Evolutionary conservation across 2,329 filamentous ascomycete species (phyloP).

Genomic region (Apiospora aurea): DNA sequence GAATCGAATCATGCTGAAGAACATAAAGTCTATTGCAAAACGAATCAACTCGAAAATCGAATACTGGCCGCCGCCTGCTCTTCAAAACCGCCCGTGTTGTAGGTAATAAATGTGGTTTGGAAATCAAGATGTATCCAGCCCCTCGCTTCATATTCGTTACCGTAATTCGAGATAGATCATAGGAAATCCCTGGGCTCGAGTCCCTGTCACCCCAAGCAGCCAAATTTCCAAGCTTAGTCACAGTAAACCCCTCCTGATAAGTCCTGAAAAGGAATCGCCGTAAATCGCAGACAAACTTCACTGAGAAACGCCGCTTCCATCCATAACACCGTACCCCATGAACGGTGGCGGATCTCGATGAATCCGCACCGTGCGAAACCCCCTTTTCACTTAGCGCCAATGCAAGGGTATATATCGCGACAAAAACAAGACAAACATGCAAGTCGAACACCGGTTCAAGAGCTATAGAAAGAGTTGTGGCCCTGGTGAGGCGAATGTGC

Average conservation of each 20-base stretch:
- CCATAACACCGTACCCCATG: neutral
- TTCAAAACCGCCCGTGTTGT: neutral
- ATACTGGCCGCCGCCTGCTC: neutral
- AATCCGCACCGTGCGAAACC: neutral
- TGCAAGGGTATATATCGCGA: constrained; percentile 14
- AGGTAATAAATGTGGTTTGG: neutral
- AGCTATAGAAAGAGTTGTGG: constrained; percentile 45
- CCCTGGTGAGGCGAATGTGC: constrained; percentile 49
- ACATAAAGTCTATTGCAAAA: constrained; percentile 1
- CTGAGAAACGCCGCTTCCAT: neutral
- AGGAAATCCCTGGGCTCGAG: neutral
- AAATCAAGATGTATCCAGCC: neutral
- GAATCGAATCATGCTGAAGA: neutral
- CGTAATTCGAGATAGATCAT: neutral
- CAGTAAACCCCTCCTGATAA: neutral
- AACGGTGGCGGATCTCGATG: neutral
- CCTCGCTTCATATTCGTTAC: neutral
- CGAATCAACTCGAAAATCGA: neutral
- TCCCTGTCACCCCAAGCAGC: neutral
- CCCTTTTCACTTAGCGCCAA: constrained; percentile 12
- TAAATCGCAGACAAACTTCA: neutral
- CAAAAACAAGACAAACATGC: neutral
- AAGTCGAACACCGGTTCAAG: neutral
- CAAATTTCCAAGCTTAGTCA: neutral
- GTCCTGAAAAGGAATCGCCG: neutral